Conservation (phyloP, 305 asterid genomes). For the Fraxinus sp. region DNA sequence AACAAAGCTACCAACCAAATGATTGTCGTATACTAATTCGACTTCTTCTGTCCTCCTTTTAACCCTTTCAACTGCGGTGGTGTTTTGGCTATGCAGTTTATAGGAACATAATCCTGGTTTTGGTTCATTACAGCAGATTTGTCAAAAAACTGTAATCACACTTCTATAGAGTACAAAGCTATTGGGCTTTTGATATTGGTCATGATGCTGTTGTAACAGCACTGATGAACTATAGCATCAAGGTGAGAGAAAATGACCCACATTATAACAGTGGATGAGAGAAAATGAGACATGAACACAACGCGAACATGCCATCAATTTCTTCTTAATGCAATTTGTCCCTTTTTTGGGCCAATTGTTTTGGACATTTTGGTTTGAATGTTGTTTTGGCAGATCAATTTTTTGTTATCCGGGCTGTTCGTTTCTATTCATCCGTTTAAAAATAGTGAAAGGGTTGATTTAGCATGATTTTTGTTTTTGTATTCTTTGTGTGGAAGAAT, state of each 20-base stretch:
- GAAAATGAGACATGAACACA: neutral
- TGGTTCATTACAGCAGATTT: neutral
- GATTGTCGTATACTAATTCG: neutral
- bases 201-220: neutral
- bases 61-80: neutral
- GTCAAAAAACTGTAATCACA: neutral
- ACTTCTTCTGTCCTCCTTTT: neutral
- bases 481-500: too few relatives aligned
- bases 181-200: neutral
- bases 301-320: neutral
- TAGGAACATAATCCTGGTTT: neutral
- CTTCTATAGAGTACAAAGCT: neutral
- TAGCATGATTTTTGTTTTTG: too few relatives aligned
- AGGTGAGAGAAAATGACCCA: neutral
- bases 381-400: neutral
- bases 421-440: neutral
- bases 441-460: neutral
- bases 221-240: neutral
- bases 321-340: neutral
- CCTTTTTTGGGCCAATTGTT: neutral
- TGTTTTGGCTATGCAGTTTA: neutral
- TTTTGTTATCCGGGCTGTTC: neutral
- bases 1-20: neutral
- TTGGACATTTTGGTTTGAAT: neutral
- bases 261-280: neutral